These are phyloP conservation scores for Straminergon stramineum DNA, from an alignment of 225 moss, liverwort and hornwort species.

Conservation along the genomic window DNA sequence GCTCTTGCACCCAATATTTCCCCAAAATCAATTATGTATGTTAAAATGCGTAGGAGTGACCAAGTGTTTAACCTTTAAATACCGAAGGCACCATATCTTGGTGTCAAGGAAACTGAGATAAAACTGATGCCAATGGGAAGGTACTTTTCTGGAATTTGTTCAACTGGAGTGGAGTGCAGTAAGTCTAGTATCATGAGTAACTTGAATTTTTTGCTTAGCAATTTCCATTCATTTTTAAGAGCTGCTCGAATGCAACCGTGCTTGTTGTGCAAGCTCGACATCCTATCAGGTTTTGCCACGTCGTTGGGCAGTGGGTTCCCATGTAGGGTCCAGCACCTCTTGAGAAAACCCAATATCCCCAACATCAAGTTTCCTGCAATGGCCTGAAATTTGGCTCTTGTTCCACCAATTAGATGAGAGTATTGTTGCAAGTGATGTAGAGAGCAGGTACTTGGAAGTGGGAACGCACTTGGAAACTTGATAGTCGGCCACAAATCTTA, in stretches of 20 bases:
- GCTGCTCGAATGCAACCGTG: not conserved
- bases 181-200: not conserved
- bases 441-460: not conserved
- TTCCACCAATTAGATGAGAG: not conserved
- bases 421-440: not conserved
- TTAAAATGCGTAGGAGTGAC: not conserved
- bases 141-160: not conserved
- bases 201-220: not conserved
- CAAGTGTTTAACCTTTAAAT: not conserved
- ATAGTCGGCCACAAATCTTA: not conserved
- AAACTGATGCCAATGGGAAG: not conserved
- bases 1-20: not conserved
- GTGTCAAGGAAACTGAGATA: not conserved
- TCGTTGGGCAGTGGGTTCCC: not conserved
- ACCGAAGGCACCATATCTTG: not conserved
- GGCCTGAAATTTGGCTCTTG: too few species aligned
- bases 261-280: not conserved
- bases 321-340: not conserved
- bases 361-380: not conserved
- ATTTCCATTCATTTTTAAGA: not conserved
- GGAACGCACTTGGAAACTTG: rapidly evolving
- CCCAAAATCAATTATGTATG: not conserved
- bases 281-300: not conserved
- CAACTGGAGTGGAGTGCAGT: not conserved
- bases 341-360: not conserved